phyloP scores from a whole-genome alignment of 768 basidiomycete genomes.

The Suillus tomentosus region DNA sequence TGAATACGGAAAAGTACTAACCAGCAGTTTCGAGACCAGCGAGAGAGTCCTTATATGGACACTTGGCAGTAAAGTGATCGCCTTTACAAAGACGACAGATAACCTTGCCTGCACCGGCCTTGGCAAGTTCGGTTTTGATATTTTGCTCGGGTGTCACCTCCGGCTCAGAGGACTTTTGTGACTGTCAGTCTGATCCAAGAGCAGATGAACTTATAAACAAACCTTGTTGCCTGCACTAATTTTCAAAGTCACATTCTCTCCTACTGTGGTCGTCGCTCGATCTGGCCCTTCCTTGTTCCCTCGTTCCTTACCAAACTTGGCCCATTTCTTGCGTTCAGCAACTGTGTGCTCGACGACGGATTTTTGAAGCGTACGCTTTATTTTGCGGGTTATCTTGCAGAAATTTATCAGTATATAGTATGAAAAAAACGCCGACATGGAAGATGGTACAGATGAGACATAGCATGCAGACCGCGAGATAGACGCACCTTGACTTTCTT shows the following conservation, averaged over 20 bases:
- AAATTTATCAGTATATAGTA: neutral
- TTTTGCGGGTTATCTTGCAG: conserved; percentile 78
- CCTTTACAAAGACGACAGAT: conserved; percentile 94
- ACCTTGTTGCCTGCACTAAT: conserved; percentile 66
- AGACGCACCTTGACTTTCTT: conserved; percentile 86
- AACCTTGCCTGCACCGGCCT: conserved; percentile 85
- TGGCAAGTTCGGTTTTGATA: conserved; percentile 65
- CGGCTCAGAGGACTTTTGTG: conserved; percentile 55
- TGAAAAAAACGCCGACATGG: neutral
- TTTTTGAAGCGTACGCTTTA: conserved; percentile 85
- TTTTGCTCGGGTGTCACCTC: conserved; percentile 67
- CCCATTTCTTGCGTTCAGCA: conserved; percentile 91
- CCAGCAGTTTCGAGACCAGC: conserved; percentile 70
- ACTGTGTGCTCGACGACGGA: conserved; percentile 92
- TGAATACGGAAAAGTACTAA: conserved; percentile 26
- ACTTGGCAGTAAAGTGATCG: conserved; percentile 96
- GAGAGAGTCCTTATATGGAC: conserved; percentile 96
- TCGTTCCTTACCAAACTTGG: conserved; percentile 91
- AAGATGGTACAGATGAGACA: neutral
- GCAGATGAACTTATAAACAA: conserved; percentile 12
- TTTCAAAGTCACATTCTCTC: conserved; percentile 67
- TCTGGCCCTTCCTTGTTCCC: conserved; percentile 89
- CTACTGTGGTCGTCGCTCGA: conserved; percentile 91
- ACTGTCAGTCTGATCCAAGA: neutral
- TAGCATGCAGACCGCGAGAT: neutral